These are phyloP conservation scores for Aspergillus hancockii DNA, from an alignment of 495 filamentous ascomycete genomes.

Conservation along the genomic window DNA sequence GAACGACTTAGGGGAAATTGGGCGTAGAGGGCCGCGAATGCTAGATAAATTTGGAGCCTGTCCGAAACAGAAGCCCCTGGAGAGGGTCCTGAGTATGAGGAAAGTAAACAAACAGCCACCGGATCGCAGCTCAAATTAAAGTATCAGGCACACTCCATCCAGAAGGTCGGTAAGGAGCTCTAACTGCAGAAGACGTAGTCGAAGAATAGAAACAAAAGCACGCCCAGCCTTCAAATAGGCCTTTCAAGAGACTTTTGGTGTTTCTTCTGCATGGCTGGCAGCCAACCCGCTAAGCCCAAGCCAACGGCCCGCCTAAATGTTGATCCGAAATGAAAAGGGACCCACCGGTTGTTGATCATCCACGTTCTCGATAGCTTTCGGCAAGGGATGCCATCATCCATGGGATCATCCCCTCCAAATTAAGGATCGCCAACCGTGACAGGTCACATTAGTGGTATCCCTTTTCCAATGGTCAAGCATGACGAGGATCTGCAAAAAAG, in stretches of 20 bases:
- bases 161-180: conserved; percentile 11
- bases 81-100: conserved; percentile 6
- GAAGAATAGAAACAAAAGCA: background rate
- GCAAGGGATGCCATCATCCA: conserved; percentile 5
- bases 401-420: background rate
- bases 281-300: background rate
- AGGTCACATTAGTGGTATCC: background rate
- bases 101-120: conserved; percentile 19
- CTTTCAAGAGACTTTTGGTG: background rate
- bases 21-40: conserved; percentile 12
- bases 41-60: conserved; percentile 9
- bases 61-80: conserved; percentile 16
- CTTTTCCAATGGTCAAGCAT: background rate
- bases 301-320: conserved; percentile 23
- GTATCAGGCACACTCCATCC: conserved; percentile 16
- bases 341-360: conserved; percentile 6
- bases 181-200: background rate
- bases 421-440: background rate
- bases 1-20: conserved; percentile 10
- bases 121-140: conserved; percentile 17
- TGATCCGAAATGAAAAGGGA: conserved; percentile 24
- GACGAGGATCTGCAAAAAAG: background rate
- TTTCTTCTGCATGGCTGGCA: background rate
- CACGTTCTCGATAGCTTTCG: conserved; percentile 11
- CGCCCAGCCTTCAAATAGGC: background rate